Evolutionary conservation across 805 yeast genomes (phyloP), one percentile per base, ranked within the genome.

Genomic region (Yarrowia sp.): DNA sequence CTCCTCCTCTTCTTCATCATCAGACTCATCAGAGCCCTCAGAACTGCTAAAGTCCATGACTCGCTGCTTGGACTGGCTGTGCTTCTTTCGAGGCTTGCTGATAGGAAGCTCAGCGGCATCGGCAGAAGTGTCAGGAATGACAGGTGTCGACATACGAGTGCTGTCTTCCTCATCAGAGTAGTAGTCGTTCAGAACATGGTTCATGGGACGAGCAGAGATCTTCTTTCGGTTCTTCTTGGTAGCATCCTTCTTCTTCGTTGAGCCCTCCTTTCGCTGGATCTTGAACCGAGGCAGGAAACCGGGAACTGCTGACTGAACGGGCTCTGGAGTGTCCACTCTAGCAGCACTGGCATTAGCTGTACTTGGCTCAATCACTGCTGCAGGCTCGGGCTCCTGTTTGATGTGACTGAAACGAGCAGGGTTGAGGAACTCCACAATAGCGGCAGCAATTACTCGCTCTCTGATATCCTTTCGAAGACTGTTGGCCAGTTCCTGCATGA

Each of bases 381-480:
- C 34, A 3, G 52, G 39, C 19, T 19, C 36, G 3, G 52, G 30
- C 9, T 34, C 55, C 36, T 58, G 47, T 36, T 64, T 50, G 19
- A 69, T 36, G 17, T 66, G 63, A 38, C 36, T 43, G 40, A 71
- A 72, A 17, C 73, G 61, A 9, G 67, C 84, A 46, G 86, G 87
- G 68, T 85, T 83, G 71, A 92, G 79, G 19, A 83, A 77, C 38
- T 87, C 87, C 66, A 89, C 80, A 17, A 92, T 84, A 1, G 83
- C 81, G 0, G 95, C 91, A 0, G 90, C 92, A 30, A 91, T 83
- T 3, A 90, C 78, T 69, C 91, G 84, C 73, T 87, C 94, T 71
- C 90, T 81, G 30, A 92, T 84, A 77, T 92, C 96, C 69, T 88
- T 88, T 20, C 86, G 78, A 53, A 92, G 75, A 56, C 87, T 86